Evolutionary conservation across 805 yeast species (phyloP), one percentile per base, ranked within the genome.

Genomic region (Wickerhamiella siamensis): DNA sequence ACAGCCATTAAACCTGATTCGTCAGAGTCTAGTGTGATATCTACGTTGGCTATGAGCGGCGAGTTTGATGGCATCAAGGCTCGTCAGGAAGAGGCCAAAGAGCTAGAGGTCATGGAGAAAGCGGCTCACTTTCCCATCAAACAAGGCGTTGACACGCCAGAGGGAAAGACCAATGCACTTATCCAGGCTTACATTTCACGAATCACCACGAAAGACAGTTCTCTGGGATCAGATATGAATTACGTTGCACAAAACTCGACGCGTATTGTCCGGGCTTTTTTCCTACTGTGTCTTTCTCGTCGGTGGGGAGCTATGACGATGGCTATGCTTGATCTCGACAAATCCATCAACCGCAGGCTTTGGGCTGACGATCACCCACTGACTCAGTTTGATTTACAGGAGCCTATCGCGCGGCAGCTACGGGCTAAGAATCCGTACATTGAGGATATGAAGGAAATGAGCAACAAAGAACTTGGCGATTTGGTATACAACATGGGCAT

Each of bases 161-260:
- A 75, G 46, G 91, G 88, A 15, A 91, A 91, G 57, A 80, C 95
- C 0, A 87, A 88, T 51, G 72, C 86, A 36, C 67, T 93, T 35
- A 62, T 91, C 16, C 99, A 91, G 58, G 78, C 96, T 0, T 93
- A 71, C 57, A 80, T 91, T 24, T 84, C 96, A 0, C 75, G 77
- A 43, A 75, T 84, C 1, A 52, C 59, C 9, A 72, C 87, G 31
- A 74, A 70, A 44, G 95, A 84, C 44, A 76, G 95, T 3, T 80
- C 98, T 0, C 64, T 91, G 44, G 66, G 74, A 2, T 83, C 96
- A 0, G 98, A 91, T 59, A 70, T 83, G 38, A 81, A 83, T 47
- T 91, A 91, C 57, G 94, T 91, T 43, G 96, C 97, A 1, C 98
- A 91, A 54, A 91, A 91, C 54, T 73, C 96, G 3, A 84, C 88